A percentile compares a stretch with the other conserved stretches of the same genome.
phyloP scores from a whole-genome alignment of 805 yeast genomes.

The Wickerhamiella qilinensis region DNA sequence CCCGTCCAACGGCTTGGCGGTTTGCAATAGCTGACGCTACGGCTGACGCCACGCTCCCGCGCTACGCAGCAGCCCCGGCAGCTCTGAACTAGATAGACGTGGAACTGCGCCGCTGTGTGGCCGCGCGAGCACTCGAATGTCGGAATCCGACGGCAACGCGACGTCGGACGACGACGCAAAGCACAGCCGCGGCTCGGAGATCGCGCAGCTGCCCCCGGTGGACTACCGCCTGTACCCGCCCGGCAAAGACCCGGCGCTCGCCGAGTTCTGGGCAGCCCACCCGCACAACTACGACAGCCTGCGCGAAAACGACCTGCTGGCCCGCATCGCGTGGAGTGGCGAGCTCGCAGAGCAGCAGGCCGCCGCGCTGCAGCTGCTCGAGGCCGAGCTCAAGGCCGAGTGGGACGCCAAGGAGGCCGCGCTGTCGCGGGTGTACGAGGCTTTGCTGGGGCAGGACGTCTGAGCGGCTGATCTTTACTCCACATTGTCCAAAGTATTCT shows the following conservation, averaged over 20 bases:
- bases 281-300: background rate
- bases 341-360: background rate
- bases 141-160: no score
- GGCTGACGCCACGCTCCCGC: no score
- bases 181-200: background rate
- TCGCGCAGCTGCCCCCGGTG: background rate
- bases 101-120: no score
- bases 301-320: background rate
- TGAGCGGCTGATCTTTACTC: background rate
- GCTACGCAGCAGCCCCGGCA: no score
- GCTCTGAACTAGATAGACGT: no score
- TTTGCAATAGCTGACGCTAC: no score
- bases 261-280: background rate
- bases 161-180: background rate
- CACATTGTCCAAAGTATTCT: no score
- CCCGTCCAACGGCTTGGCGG: no score
- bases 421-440: conserved; percentile 2
- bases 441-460: background rate
- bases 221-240: background rate
- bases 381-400: conserved; percentile 1
- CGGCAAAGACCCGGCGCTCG: background rate
- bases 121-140: no score
- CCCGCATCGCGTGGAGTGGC: conserved; percentile 2
- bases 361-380: background rate
- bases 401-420: conserved; percentile 5